Evolutionary conservation across 2,329 filamentous ascomycete species (phyloP).

Genomic region (Botrytis hyacinthi): DNA sequence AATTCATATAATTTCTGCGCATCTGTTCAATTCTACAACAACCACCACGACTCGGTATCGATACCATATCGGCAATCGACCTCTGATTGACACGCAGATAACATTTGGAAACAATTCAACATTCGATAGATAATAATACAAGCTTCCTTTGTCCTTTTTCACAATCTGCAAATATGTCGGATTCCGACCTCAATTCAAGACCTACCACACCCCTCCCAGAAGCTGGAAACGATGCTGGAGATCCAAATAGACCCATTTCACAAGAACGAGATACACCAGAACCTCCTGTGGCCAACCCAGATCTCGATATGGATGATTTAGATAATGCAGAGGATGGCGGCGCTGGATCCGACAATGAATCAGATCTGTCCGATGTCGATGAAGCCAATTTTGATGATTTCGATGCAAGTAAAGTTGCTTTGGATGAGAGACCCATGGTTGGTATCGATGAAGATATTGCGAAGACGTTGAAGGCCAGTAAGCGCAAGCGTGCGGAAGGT

Average conservation of each 20-base stretch:
- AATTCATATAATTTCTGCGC: conserved; percentile 5
- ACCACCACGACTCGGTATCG: not conserved
- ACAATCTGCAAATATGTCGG: conserved; percentile 32
- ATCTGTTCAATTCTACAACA: conserved; percentile 8
- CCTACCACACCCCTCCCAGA: conserved; percentile 30
- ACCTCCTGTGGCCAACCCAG: conserved; percentile 30
- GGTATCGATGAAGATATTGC: conserved; percentile 66
- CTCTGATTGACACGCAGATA: not conserved
- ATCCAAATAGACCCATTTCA: conserved; percentile 26
- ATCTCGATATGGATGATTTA: conserved; percentile 36
- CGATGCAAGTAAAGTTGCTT: conserved; percentile 61
- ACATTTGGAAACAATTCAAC: not conserved
- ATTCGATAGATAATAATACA: not conserved
- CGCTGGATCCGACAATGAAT: conserved; percentile 42
- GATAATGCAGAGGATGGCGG: conserved; percentile 26
- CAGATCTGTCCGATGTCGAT: conserved; percentile 65
- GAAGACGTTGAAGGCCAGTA: conserved; percentile 62
- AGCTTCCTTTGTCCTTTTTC: conserved; percentile 13
- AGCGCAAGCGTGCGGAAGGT: conserved; percentile 63
- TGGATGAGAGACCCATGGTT: conserved; percentile 58
- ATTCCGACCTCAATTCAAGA: conserved; percentile 30
- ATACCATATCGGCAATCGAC: not conserved
- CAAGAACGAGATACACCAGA: conserved; percentile 31
- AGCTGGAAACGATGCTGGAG: conserved; percentile 26
- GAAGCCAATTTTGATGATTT: conserved; percentile 70